These are phyloP conservation scores for Jimgerdemannia flammicorona DNA, from an alignment of 192 early-diverging fungal species.

Conservation along the genomic window DNA sequence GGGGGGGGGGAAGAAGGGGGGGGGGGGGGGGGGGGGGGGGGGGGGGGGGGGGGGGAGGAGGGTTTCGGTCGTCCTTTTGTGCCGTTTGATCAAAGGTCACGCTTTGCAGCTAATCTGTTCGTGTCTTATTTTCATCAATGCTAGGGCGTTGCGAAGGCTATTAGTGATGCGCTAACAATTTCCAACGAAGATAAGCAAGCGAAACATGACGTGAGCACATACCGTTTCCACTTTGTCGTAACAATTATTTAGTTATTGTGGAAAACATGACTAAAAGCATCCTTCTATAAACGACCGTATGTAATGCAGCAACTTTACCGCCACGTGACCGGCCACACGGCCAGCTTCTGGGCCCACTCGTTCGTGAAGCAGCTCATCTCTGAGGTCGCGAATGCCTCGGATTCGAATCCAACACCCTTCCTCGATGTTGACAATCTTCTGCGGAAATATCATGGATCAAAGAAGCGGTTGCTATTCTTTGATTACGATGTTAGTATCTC, in stretches of 20 bases:
- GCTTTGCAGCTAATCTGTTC: not conserved
- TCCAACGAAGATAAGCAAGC: constrained; percentile 55
- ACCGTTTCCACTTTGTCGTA: not conserved
- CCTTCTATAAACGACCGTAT: too few relatives aligned
- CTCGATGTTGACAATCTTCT: constrained; percentile 29
- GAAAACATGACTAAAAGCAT: not conserved
- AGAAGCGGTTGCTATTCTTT: constrained; percentile 78
- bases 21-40: too few relatives aligned
- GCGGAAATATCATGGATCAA: constrained; percentile 49
- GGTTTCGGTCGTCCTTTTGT: too few relatives aligned
- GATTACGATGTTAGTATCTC: constrained; percentile 4
- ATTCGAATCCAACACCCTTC: constrained; percentile 41
- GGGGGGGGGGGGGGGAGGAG: too few relatives aligned
- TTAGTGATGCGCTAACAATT: constrained; percentile 69
- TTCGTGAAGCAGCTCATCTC: constrained; percentile 77
- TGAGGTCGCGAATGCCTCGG: constrained; percentile 34
- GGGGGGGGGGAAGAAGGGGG: too few relatives aligned
- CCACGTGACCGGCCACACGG: constrained; percentile 80
- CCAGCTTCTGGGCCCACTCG: constrained; percentile 85
- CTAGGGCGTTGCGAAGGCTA: constrained; percentile 69
- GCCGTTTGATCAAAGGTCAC: not conserved
- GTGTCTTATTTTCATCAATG: not conserved
- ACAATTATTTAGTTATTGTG: not conserved
- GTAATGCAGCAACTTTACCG: constrained; percentile 51
- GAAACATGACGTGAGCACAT: constrained; percentile 52